A percentile compares a stretch with the other conserved stretches of the same genome.
Conservation (phyloP, 1,139 yeast species). For the Magnusiomyces ingens region DNA sequence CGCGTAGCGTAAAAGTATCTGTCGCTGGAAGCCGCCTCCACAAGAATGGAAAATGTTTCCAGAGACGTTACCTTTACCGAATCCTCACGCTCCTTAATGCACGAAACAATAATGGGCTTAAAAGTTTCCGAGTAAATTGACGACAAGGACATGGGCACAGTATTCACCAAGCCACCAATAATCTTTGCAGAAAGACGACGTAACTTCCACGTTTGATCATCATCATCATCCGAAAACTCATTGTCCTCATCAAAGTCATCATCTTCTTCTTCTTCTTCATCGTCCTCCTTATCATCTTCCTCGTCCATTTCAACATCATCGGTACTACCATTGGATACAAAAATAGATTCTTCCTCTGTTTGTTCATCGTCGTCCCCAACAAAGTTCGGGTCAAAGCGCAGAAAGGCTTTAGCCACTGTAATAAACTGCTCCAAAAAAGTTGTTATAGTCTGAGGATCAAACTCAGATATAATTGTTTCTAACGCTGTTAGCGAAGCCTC, state of each 20-base stretch:
- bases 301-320: constrained; percentile 16
- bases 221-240: constrained; percentile 44
- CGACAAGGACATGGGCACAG: constrained; percentile 31
- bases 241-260: constrained; percentile 40
- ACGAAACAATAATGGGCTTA: constrained; percentile 28
- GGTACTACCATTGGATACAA: constrained; percentile 22
- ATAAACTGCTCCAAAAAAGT: constrained; percentile 33
- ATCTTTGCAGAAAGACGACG: constrained; percentile 50
- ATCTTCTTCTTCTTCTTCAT: constrained; percentile 35
- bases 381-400: constrained; percentile 54
- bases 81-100: constrained; percentile 35
- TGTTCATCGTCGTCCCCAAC: constrained; percentile 35
- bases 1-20: constrained; percentile 24
- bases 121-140: constrained; percentile 24
- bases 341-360: constrained; percentile 34
- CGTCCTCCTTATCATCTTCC: constrained; percentile 20
- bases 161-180: constrained; percentile 37
- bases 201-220: constrained; percentile 67
- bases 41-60: constrained; percentile 25
- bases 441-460: constrained; percentile 20
- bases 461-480: constrained; percentile 26
- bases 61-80: constrained; percentile 36
- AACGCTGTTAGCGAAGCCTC: constrained; percentile 31
- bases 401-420: constrained; percentile 36
- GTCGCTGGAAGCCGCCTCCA: constrained; percentile 27